Conservation (phyloP, 495 filamentous ascomycete species). For the Penicillium maclennaniae region DNA sequence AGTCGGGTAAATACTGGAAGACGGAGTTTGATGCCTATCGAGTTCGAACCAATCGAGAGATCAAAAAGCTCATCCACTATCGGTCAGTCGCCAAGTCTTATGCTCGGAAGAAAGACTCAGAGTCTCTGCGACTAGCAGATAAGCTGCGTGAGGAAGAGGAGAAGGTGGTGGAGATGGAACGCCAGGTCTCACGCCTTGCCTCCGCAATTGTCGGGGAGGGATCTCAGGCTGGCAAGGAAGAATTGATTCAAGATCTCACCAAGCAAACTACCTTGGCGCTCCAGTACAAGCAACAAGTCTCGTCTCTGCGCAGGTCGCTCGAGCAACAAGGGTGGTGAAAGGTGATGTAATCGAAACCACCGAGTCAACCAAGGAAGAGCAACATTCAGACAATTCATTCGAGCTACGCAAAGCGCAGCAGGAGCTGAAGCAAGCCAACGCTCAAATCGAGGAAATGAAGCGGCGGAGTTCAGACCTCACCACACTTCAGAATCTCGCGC, state of each 20-base stretch:
- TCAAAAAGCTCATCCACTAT: slow-evolving; percentile 74
- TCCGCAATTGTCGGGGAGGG: slow-evolving; percentile 48
- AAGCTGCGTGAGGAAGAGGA: slow-evolving; percentile 63
- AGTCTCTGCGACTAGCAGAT: slow-evolving; percentile 67
- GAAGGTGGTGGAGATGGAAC: slow-evolving; percentile 52
- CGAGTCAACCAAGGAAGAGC: slow-evolving; percentile 45
- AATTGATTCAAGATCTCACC: slow-evolving; percentile 55
- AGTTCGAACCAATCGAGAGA: slow-evolving; percentile 69
- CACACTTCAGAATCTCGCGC: slow-evolving; percentile 49
- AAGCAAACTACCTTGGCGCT: slow-evolving; percentile 64
- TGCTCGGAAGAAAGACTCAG: slow-evolving; percentile 82
- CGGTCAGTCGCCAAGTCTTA: slow-evolving; percentile 82
- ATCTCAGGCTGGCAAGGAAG: slow-evolving; percentile 44
- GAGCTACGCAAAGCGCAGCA: slow-evolving; percentile 39
- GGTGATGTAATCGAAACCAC: slow-evolving; percentile 38
- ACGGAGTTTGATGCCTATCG: slow-evolving; percentile 81
- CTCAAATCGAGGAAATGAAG: slow-evolving; percentile 60
- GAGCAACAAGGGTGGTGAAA: slow-evolving; percentile 47
- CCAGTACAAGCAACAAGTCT: slow-evolving; percentile 65
- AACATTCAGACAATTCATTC: slow-evolving; percentile 39
- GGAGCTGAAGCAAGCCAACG: slow-evolving; percentile 53
- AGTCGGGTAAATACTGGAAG: slow-evolving; percentile 93
- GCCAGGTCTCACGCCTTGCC: slow-evolving; percentile 57
- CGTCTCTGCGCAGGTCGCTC: slow-evolving; percentile 51
- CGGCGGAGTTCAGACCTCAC: slow-evolving; percentile 46